Conservation (phyloP, 2,329 filamentous ascomycete species). For the Diaporthe helianthi region DNA sequence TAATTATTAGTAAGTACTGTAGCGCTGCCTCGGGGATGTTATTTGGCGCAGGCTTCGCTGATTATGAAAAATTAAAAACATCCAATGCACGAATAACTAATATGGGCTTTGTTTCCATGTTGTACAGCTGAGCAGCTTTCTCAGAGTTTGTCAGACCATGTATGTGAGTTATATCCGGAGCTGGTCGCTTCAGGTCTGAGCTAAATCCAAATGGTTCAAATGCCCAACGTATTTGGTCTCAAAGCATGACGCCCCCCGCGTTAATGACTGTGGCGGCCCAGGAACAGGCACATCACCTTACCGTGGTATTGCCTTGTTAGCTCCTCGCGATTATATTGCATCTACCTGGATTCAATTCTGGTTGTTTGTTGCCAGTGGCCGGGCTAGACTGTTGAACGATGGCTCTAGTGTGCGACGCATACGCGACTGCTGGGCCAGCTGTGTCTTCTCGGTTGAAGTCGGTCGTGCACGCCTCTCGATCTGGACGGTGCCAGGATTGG, state of each 20-base stretch:
- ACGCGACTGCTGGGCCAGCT: conserved; percentile 16
- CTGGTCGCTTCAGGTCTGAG: not conserved
- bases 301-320: not conserved
- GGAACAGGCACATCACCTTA: not conserved
- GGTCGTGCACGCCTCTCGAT: not conserved
- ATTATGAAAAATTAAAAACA: not conserved
- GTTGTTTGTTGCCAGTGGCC: not conserved
- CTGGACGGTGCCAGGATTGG: not conserved
- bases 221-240: not conserved
- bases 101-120: no score
- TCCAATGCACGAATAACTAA: no score
- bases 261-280: not conserved
- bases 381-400: not conserved
- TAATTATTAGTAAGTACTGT: no score
- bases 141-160: not conserved
- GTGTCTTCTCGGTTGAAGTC: not conserved
- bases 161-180: conserved; percentile 5
- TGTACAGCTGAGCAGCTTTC: not conserved
- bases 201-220: not conserved
- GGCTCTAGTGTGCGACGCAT: not conserved
- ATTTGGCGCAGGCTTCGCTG: not conserved
- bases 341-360: not conserved
- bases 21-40: not conserved
- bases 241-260: not conserved
- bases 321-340: not conserved